Evolutionary conservation across 169 alveolate genomes (phyloP).

Genomic region (Plasmodium ovale): DNA sequence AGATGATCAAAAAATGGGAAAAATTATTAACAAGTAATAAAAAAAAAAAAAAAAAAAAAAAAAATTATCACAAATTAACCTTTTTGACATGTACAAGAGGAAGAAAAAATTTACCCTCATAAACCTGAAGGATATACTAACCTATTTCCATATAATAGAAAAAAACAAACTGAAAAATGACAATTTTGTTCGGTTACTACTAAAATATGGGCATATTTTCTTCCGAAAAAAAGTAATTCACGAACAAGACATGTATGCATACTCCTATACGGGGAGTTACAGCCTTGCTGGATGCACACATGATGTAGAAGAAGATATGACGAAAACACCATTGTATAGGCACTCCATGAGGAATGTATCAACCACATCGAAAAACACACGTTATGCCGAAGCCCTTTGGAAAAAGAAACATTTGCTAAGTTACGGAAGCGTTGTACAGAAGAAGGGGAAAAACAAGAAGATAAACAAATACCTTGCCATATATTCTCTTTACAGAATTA

Average conservation of each 20-base stretch:
- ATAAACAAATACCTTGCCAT: constrained; percentile 21
- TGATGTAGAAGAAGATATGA: too few relatives aligned
- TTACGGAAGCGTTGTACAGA: background rate
- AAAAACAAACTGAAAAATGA: constrained; percentile 50
- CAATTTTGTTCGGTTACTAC: constrained; percentile 3
- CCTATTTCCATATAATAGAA: constrained; percentile 34
- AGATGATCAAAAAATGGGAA: constrained; percentile 7
- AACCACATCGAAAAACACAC: too few relatives aligned
- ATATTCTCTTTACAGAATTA: constrained; percentile 1
- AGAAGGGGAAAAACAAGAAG: constrained; percentile 2
- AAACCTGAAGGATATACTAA: constrained; percentile 34
- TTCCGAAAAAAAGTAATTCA: background rate
- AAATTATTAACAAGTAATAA: background rate
- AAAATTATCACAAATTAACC: constrained; percentile 42
- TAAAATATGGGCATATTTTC: constrained; percentile 15
- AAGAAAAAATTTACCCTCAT: constrained; percentile 15
- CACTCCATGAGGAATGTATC: too few relatives aligned
- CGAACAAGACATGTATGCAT: background rate
- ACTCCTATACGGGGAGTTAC: background rate
- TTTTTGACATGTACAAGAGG: constrained; percentile 30
- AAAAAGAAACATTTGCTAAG: too few relatives aligned
- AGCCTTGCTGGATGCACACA: background rate
- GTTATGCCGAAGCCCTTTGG: too few relatives aligned
- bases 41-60: constrained; percentile 24
- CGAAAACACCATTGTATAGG: background rate